Conservation (phyloP, 257 asterid species). For the Thymus mandschuricus region DNA sequence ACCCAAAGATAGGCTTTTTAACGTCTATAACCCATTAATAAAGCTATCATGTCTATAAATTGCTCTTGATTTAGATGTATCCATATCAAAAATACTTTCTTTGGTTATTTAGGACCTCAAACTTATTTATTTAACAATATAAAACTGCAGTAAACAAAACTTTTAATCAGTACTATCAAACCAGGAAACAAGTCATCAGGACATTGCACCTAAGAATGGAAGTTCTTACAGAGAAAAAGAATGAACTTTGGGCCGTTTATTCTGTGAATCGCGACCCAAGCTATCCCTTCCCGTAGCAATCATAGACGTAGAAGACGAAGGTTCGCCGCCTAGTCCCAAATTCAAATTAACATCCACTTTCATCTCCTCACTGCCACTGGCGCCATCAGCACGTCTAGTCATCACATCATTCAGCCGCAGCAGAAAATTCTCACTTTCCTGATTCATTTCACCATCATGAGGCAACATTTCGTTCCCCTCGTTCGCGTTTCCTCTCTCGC, state of each 20-base stretch:
- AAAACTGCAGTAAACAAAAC: not conserved
- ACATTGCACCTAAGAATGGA: constrained; percentile 1
- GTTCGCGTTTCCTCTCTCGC: constrained; percentile 25
- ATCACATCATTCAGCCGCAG: constrained; percentile 37
- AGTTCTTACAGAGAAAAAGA: constrained; percentile 70
- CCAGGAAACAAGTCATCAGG: not conserved
- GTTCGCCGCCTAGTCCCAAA: constrained; percentile 72
- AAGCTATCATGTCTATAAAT: not conserved
- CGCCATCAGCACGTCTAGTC: constrained; percentile 38
- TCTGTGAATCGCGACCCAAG: constrained; percentile 49
- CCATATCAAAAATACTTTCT: not conserved
- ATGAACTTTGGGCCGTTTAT: constrained; percentile 87
- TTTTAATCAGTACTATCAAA: not conserved
- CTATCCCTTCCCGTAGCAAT: constrained; percentile 46
- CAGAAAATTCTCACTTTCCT: constrained; percentile 38
- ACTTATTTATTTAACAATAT: not conserved
- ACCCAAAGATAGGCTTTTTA: not conserved
- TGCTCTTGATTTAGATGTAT: not conserved
- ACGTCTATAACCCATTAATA: not conserved
- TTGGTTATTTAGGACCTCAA: not conserved
- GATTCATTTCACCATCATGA: constrained; percentile 28
- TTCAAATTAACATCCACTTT: constrained; percentile 61
- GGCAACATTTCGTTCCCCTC: constrained; percentile 24
- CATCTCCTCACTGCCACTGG: constrained; percentile 42
- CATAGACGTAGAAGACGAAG: constrained; percentile 57